Conservation (phyloP, 305 asterid genomes). For the Fraxinus ornus region DNA sequence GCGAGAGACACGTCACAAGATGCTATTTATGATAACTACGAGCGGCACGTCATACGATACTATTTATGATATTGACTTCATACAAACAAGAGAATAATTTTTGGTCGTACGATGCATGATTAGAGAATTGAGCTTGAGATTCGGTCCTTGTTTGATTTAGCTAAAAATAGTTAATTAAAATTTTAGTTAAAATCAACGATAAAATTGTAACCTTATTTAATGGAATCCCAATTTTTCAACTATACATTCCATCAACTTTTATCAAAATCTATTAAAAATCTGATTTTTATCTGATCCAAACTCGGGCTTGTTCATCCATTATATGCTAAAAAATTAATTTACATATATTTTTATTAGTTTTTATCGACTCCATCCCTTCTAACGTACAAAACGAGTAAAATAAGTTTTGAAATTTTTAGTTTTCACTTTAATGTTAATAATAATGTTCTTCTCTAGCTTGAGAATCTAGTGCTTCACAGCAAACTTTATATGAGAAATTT, state of each 20-base stretch:
- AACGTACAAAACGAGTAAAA: neutral
- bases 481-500: constrained; percentile 20
- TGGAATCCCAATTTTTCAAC: neutral
- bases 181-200: too few relatives aligned
- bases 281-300: too few relatives aligned
- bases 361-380: neutral
- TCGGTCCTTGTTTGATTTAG: neutral
- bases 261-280: too few relatives aligned
- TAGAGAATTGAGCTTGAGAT: constrained; percentile 2
- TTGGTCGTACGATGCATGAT: neutral
- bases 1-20: neutral
- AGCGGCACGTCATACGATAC: neutral
- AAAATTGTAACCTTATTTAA: too few relatives aligned
- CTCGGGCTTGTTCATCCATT: neutral
- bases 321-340: neutral
- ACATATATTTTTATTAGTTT: neutral
- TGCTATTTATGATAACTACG: neutral
- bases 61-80: neutral
- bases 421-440: neutral
- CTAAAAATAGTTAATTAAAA: too few relatives aligned
- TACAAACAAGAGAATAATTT: too few relatives aligned
- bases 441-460: neutral
- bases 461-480: neutral
- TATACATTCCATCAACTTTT: too few relatives aligned
- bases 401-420: neutral